A percentile compares a stretch with the other conserved stretches of the same genome.
Evolutionary conservation across 2,329 filamentous ascomycete species (phyloP).

Genomic region (Canariomyces notabilis): DNA sequence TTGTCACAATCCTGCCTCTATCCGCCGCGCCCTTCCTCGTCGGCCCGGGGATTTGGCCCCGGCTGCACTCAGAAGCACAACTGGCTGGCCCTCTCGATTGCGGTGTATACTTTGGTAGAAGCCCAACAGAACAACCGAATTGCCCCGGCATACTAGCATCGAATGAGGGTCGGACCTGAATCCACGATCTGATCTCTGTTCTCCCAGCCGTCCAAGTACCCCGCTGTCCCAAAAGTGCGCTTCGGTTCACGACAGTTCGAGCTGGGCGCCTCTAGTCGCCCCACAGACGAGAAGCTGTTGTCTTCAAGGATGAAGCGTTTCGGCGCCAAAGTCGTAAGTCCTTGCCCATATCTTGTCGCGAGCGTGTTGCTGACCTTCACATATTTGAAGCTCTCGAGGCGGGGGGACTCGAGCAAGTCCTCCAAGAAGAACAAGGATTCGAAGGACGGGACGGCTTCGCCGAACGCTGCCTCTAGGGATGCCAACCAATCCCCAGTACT

Average conservation of each 20-base stretch:
- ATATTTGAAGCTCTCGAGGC: slow-evolving; percentile 71
- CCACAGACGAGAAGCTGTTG: slow-evolving; percentile 26
- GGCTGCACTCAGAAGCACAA: slow-evolving; percentile 3
- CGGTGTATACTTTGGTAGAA: slow-evolving; percentile 6
- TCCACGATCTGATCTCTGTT: neutral
- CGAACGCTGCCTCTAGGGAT: slow-evolving; percentile 56
- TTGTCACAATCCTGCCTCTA: slow-evolving; percentile 12
- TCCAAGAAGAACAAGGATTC: slow-evolving; percentile 68
- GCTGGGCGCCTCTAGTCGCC: slow-evolving; percentile 27
- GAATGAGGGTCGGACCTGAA: slow-evolving; percentile 9
- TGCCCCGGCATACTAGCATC: slow-evolving; percentile 4
- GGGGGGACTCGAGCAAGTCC: slow-evolving; percentile 82
- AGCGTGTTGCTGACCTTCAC: slow-evolving; percentile 6
- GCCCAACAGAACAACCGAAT: slow-evolving; percentile 5
- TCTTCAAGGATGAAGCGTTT: slow-evolving; percentile 85
- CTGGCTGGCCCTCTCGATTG: slow-evolving; percentile 6
- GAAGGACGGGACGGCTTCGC: slow-evolving; percentile 75
- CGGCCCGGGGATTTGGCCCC: slow-evolving; percentile 1
- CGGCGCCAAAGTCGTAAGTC: slow-evolving; percentile 90
- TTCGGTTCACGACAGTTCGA: slow-evolving; percentile 21
- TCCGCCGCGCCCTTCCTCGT: slow-evolving; percentile 9
- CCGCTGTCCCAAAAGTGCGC: slow-evolving; percentile 8
- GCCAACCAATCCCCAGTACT: slow-evolving; percentile 56
- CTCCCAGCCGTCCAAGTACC: slow-evolving; percentile 3
- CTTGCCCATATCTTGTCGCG: slow-evolving; percentile 2